Conservation (phyloP, 805 yeast species). For the Candida ficus region DNA sequence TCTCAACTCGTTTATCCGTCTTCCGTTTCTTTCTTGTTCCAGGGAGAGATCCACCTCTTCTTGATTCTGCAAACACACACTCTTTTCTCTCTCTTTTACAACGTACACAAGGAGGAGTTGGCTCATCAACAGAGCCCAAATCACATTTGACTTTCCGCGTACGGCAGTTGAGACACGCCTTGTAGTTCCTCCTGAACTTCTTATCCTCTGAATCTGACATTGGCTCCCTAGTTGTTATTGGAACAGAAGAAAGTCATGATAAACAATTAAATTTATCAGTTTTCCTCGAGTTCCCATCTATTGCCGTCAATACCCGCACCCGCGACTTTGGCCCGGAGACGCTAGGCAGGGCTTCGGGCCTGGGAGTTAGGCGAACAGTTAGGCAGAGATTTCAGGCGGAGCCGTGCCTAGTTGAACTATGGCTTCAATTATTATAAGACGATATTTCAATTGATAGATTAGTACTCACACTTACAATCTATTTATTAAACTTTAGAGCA, state of each 20-base stretch:
- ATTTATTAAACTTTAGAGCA: no score
- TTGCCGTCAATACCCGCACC: no score
- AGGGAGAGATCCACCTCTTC: constrained; percentile 42
- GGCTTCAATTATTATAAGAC: no score
- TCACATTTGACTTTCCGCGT: constrained; percentile 83
- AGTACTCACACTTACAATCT: no score
- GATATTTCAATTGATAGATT: no score
- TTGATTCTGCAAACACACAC: constrained; percentile 64
- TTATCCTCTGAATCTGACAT: constrained; percentile 11
- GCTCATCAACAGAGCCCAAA: constrained; percentile 68
- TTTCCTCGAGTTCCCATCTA: no score
- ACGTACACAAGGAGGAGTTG: constrained; percentile 81
- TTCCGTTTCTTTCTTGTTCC: constrained; percentile 24
- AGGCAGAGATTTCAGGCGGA: no score
- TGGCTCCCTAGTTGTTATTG: background rate
- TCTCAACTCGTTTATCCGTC: constrained; percentile 5
- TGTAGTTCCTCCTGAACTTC: constrained; percentile 59
- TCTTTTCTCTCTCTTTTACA: constrained; percentile 79
- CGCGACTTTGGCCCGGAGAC: no score
- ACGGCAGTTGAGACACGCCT: constrained; percentile 84
- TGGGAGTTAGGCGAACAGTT: no score
- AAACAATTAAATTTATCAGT: no score
- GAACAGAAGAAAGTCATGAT: background rate
- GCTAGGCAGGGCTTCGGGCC: no score
- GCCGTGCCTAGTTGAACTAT: no score